Conservation (phyloP, 208 protist genomes). For the Vickermania ingenoplastis region DNA sequence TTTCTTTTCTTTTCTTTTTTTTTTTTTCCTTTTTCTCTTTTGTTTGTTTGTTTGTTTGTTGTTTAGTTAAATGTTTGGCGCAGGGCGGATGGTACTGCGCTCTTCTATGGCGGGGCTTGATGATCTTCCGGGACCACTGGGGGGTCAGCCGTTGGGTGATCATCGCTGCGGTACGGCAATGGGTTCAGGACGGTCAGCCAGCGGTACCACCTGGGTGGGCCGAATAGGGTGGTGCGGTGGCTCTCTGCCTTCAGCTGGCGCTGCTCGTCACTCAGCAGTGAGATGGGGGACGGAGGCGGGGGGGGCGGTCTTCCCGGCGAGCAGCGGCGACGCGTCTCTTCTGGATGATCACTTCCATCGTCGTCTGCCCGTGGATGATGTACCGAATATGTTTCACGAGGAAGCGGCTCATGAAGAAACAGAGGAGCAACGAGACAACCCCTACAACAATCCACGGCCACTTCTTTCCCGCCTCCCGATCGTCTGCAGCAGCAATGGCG, state of each 20-base stretch:
- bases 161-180: background rate
- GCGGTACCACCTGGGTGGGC: background rate
- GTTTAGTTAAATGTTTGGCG: too few species aligned
- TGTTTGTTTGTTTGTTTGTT: too few species aligned
- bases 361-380: background rate
- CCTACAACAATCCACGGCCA: conserved; percentile 4
- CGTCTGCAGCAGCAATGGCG: conserved; percentile 26
- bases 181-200: background rate
- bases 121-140: too few species aligned
- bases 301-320: background rate
- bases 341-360: background rate
- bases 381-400: background rate
- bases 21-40: too few species aligned
- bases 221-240: background rate
- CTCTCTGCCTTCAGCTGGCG: background rate
- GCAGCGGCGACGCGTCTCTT: background rate
- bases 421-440: background rate
- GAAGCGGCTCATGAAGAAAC: background rate
- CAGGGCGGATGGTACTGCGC: too few species aligned
- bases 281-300: background rate
- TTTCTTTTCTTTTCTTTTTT: too few species aligned
- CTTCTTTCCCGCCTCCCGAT: background rate
- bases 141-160: background rate
- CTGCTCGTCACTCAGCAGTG: background rate
- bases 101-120: too few species aligned